Evolutionary conservation across 176 grass and related monocot genomes (phyloP), one percentile per base, ranked within the genome.

Genomic region (Aegilops speltoides): DNA sequence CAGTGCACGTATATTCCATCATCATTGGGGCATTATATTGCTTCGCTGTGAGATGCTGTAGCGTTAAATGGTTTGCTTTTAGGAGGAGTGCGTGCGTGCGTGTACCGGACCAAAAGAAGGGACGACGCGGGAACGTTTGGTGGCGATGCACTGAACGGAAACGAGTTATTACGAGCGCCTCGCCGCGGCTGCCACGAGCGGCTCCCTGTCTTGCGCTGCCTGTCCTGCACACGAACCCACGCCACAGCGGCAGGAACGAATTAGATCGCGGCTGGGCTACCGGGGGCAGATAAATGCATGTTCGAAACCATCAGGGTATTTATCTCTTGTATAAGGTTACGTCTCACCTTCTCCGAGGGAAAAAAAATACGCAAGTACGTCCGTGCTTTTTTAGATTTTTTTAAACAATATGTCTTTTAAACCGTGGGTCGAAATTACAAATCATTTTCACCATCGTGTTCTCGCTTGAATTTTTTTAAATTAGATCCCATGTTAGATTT

Each of bases 151-250:
- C 66, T 89, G 83, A 59, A 81, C 78, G 48, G 56, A 54, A 37
- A 73, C 10, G 69, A 73, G 10, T 73, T 73, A 45, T 73, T 25
- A 4, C 26, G 54, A 63, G 7, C 19, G 25, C 12, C 10, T 22
- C 61, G 46, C 46, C 16, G 33, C 34, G 3, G 0, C 60, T 22
- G 54, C 86, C 26, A 78, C 78, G 50, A 32, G 54, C 88, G 83
- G 88, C 88, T 81, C 78, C 78, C 62, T 86, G 88, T 90, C 77
- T 12, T 37, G 1, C 3, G 64, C 67, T 34, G 5, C 25, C 41
- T 50, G 43, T 8, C 24, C 43, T 76, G 48, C 15, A 28, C 72
- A 45, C 40, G 19, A 24, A 43, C 70, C 2, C n/a, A 16, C n/a
- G 13, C 13, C 23, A 28, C 71, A 16, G 41, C 7, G 23, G n/a